These are phyloP conservation scores for Aspergillus sp. DNA, from an alignment of 2,329 filamentous ascomycete species.

Conservation along the genomic window DNA sequence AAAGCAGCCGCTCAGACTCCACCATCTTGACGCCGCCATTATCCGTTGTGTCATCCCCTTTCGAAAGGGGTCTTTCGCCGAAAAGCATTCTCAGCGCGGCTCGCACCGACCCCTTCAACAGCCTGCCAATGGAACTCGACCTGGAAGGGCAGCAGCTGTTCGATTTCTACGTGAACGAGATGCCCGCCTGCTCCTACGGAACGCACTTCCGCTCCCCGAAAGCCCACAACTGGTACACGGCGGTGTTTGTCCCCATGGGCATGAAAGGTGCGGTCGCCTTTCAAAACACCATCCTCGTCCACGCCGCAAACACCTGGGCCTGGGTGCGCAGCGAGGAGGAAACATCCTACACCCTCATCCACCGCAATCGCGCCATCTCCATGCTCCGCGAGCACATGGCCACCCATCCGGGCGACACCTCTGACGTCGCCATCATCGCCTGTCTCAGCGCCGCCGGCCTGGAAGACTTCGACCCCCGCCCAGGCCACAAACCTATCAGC, in stretches of 20 bases:
- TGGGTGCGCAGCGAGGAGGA: constrained; percentile 36
- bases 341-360: constrained; percentile 27
- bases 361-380: constrained; percentile 30
- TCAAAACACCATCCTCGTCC: constrained; percentile 38
- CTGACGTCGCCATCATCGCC: constrained; percentile 38
- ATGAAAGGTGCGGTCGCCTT: constrained; percentile 39
- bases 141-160: constrained; percentile 32
- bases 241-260: constrained; percentile 39
- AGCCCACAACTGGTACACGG: constrained; percentile 39
- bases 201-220: constrained; percentile 30
- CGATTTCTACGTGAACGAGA: constrained; percentile 41
- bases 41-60: constrained; percentile 15
- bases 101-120: constrained; percentile 37
- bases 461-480: constrained; percentile 39
- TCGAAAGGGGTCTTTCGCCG: constrained; percentile 22
- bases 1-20: constrained; percentile 11
- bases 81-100: constrained; percentile 35
- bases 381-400: constrained; percentile 34
- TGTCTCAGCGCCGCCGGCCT: constrained; percentile 39
- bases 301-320: constrained; percentile 37
- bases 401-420: constrained; percentile 30
- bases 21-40: constrained; percentile 13
- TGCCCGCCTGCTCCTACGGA: constrained; percentile 40
- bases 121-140: constrained; percentile 31
- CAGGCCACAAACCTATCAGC: constrained; percentile 35